Evolutionary conservation across 352 stramenopile species (phyloP), one percentile per base, ranked within the genome.

Genomic region (Globisporangium uncinulatum): DNA sequence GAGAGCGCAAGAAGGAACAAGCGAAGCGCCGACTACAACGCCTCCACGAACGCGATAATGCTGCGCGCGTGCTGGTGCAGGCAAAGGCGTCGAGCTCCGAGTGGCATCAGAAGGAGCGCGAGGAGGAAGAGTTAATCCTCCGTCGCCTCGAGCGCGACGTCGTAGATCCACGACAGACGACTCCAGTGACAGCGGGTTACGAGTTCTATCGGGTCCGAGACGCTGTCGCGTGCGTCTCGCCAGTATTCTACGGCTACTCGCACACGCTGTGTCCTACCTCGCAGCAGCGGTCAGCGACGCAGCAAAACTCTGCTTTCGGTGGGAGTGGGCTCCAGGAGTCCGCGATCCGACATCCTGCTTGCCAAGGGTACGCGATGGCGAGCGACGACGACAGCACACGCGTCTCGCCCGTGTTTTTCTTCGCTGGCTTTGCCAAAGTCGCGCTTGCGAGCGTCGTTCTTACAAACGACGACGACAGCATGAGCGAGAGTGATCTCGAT

Each of bases 381-480:
- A 69, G 62, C 24, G 49, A 76, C 41, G 56, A 80, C 34, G 71
- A 89, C 24, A 62, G 66, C 13, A 49, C 62, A 17, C 46, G 43
- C 3, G 63, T 91, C 21, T 91, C 83, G 10, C 83, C 83, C 3
- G 65, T 89, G 9, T 91, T 93, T 57, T 88, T 93, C 55, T 59
- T 67, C 32, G 54, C 71, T 13, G 67, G 51, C 4, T 91, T 89
- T 61, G 32, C 55, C 15, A 93, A 93, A 36, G 75, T 85, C 17
- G 65, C 73, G 0, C 54, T 91, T 32, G 72, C 86, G 39, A 65
- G 70, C 48, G 61, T 88, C 13, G 46, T 66, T 9, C 73, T 79
- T 11, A 64, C 70, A 29, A 64, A 70, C 36, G 70, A 83, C 14
- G 61, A 59, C 17, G 62, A 65, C 10, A 42, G 32, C 10, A 54